Evolutionary conservation across 2,329 filamentous ascomycete genomes (phyloP).

Genomic region (Aspergillus tamarii): DNA sequence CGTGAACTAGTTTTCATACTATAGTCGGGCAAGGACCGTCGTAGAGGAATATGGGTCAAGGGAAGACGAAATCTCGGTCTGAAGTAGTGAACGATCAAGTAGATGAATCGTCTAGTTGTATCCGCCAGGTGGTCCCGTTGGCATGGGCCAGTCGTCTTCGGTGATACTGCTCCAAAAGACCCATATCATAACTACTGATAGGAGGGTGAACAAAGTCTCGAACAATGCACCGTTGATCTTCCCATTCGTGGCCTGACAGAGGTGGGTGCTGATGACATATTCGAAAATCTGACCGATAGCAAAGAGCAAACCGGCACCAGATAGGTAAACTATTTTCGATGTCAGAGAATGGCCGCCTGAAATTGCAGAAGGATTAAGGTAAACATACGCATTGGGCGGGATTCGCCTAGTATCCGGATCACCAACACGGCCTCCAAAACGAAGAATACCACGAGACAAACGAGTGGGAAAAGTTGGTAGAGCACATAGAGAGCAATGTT

Average conservation of each 20-base stretch:
- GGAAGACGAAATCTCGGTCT: conserved; percentile 1
- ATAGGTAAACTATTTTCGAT: conserved; percentile 66
- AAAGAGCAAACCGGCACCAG: conserved; percentile 75
- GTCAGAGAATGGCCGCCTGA: conserved; percentile 10
- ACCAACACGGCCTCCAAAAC: conserved; percentile 83
- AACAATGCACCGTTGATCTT: conserved; percentile 94
- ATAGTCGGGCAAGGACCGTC: not conserved
- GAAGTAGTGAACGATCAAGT: not conserved
- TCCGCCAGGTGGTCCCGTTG: conserved; percentile 30
- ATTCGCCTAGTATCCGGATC: conserved; percentile 81
- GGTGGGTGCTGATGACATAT: conserved; percentile 87
- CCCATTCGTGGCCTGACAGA: conserved; percentile 79
- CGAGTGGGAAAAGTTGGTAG: conserved; percentile 84
- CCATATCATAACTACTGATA: conserved; percentile 84
- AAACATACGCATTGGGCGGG: conserved; percentile 77
- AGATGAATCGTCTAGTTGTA: conserved; percentile 30
- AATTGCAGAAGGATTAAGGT: not conserved
- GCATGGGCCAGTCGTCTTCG: conserved; percentile 91
- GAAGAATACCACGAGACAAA: conserved; percentile 89
- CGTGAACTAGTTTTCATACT: conserved; percentile 4
- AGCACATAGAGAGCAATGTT: conserved; percentile 89
- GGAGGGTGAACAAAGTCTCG: conserved; percentile 86
- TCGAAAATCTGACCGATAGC: conserved; percentile 94
- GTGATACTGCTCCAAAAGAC: conserved; percentile 99
- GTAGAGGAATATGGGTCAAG: not conserved